These are phyloP conservation scores for Euryodendron excelsum DNA, from an alignment of 148 eudicot species.

Conservation along the genomic window DNA sequence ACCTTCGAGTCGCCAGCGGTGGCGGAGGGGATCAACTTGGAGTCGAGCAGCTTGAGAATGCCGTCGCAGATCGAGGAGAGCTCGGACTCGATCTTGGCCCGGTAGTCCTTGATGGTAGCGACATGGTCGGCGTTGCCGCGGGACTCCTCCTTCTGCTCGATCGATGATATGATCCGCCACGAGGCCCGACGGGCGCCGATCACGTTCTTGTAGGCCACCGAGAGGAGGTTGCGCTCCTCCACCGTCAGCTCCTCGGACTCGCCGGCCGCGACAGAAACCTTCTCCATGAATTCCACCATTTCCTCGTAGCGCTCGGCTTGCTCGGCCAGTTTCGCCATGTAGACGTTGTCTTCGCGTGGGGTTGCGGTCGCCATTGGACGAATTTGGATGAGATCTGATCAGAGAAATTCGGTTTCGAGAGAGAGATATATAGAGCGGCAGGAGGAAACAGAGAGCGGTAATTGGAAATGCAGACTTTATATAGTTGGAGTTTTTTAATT, in stretches of 20 bases:
- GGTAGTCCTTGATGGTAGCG: constrained; percentile 21
- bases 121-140: constrained; percentile 33
- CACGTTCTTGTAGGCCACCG: constrained; percentile 38
- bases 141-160: constrained; percentile 34
- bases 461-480: not conserved
- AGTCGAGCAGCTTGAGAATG: constrained; percentile 22
- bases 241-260: constrained; percentile 26
- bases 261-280: constrained; percentile 17
- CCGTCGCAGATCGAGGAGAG: constrained; percentile 31
- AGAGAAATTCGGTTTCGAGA: not conserved
- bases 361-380: constrained; percentile 15
- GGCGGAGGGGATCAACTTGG: constrained; percentile 20
- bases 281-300: constrained; percentile 37
- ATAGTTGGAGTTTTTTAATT: not conserved
- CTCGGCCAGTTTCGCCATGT: constrained; percentile 27
- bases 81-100: constrained; percentile 28
- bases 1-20: constrained; percentile 24
- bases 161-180: constrained; percentile 32
- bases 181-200: constrained; percentile 40
- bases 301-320: constrained; percentile 34
- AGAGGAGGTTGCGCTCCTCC: constrained; percentile 38
- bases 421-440: not conserved
- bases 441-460: not conserved
- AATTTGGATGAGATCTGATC: constrained; percentile 6
- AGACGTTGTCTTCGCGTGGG: constrained; percentile 21